Percentiles rank a stretch among this genome's conserved stretches.
Evolutionary conservation across 305 asterid genomes (phyloP).

Genomic region (Solanum hybrid): DNA sequence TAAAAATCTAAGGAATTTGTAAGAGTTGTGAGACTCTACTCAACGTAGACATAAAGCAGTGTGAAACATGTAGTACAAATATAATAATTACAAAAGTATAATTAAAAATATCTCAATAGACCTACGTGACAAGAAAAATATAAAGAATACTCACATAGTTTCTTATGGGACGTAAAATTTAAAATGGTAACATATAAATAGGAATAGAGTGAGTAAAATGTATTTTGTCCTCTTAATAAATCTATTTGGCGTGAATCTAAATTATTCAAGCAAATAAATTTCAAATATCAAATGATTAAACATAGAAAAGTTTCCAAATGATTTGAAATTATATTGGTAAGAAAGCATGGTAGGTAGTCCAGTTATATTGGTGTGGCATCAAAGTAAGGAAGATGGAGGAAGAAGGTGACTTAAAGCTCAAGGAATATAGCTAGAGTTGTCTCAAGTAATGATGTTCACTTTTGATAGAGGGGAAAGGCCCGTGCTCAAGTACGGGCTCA

Average conservation of each 20-base stretch:
- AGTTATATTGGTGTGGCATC: neutral
- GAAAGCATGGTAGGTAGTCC: neutral
- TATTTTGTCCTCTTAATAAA: neutral
- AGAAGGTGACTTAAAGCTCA: neutral
- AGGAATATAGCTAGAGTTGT: neutral
- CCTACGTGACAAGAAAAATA: neutral
- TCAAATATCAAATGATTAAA: neutral
- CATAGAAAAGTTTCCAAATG: neutral
- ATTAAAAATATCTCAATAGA: neutral
- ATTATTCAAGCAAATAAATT: neutral
- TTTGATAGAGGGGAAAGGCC: neutral
- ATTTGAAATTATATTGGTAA: neutral
- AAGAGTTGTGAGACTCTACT: neutral
- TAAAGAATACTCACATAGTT: no score
- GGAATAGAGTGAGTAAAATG: neutral
- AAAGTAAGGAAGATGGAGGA: neutral
- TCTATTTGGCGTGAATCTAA: neutral
- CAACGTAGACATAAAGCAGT: neutral
- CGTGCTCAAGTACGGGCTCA: neutral
- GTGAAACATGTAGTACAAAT: neutral
- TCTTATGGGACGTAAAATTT: neutral
- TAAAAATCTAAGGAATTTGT: no score
- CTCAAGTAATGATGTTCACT: neutral
- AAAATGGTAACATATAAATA: neutral
- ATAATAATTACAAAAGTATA: neutral